Evolutionary conservation across 495 filamentous ascomycete genomes (phyloP), one percentile per base, ranked within the genome.

Genomic region (Viridothelium virens): DNA sequence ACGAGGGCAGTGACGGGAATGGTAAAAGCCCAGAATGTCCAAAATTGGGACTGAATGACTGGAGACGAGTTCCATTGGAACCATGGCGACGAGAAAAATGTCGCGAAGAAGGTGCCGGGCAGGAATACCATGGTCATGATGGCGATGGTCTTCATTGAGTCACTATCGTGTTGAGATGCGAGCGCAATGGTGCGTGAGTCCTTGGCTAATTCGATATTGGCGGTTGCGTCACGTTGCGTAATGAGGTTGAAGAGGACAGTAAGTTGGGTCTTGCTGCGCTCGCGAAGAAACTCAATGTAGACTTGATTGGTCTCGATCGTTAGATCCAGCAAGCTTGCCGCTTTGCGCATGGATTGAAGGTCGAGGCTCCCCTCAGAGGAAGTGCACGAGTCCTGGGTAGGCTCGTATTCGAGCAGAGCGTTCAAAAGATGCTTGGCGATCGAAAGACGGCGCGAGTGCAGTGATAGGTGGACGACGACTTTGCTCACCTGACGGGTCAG

Each of bases 181-280:
- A 59, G 18, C 3, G 69, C 71, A 38, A 73, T 69, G 33, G 66
- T 71, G 14, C 66, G 62, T 14, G 68, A 69, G 63, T 63, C 69
- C 62, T 73, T 63, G 3, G 71, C 69, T 4, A 73, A 48, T 56
- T 71, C 62, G 34, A 73, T 73, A 56, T 71, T 73, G 11, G 66
- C 46, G n/a, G 66, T 56, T n/a, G 67, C 71, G 64, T 73, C 71
- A 65, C 71, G 36, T 61, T 71, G 67, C 7, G 71, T 56, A 31
- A 59, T 59, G 4, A 59, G 53, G 31, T 59, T 59, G 53, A 59
- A 59, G 7, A 59, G 31, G 3, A 59, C 31, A 18, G 11, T 36
- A 1, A 36, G 53, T 14, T 59, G 53, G 14, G 53, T 59, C 14
- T 59, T 59, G 25, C 53, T 31, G 31, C 53, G 53, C 7, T 33